phyloP scores from a whole-genome alignment of 2,329 filamentous ascomycete species.

The Venturia aucupariae region DNA sequence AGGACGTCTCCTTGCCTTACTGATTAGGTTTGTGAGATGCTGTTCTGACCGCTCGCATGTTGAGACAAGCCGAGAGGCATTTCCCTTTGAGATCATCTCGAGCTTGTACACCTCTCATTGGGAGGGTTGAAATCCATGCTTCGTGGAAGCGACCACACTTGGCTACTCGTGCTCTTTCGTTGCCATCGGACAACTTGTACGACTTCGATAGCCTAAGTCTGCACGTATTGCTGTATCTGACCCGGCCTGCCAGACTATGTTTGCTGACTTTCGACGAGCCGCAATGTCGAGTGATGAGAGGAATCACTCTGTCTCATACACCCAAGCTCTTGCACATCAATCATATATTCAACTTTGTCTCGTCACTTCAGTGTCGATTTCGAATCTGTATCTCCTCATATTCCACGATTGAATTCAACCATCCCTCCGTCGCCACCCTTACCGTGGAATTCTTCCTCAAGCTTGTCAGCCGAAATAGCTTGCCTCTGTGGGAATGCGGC shows the following conservation, averaged over 20 bases:
- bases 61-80: too few relatives aligned
- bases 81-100: too few relatives aligned
- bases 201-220: too few relatives aligned
- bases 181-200: too few relatives aligned
- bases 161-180: too few relatives aligned
- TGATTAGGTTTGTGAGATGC: too few relatives aligned
- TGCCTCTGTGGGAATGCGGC: conserved; percentile 90
- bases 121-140: too few relatives aligned
- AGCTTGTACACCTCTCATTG: too few relatives aligned
- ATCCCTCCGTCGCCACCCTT: conserved; percentile 68
- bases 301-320: not conserved
- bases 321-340: not conserved
- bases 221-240: too few relatives aligned
- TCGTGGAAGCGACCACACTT: too few relatives aligned
- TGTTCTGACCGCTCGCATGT: too few relatives aligned
- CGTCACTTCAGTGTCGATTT: not conserved
- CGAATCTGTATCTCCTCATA: conserved; percentile 29
- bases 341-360: not conserved
- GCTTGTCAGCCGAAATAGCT: conserved; percentile 59
- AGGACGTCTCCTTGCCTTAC: too few relatives aligned
- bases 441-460: conserved; percentile 83
- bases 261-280: not conserved
- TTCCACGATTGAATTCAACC: conserved; percentile 95
- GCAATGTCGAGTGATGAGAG: not conserved
- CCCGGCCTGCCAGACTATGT: not conserved